Evolutionary conservation across 306 rosid species (phyloP).

Genomic region (Styphnolobium japonicum): DNA sequence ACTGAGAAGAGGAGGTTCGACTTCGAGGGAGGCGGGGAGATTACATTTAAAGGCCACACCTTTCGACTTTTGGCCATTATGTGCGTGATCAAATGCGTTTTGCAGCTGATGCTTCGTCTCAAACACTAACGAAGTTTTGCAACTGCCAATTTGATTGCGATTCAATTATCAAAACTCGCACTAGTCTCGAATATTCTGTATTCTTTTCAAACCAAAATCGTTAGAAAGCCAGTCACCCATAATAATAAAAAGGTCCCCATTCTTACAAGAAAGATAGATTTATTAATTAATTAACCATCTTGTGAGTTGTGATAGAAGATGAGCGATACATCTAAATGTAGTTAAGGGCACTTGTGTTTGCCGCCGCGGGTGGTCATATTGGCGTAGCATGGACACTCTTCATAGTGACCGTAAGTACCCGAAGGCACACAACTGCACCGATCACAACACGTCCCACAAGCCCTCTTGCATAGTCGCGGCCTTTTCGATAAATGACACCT

Average conservation of each 20-base stretch:
- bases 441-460: constrained; percentile 51
- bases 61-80: background rate
- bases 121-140: background rate
- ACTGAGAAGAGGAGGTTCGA: no score
- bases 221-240: no score
- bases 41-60: no score
- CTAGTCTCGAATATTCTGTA: background rate
- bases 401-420: constrained; percentile 39
- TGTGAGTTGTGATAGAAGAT: background rate
- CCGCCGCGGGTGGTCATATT: constrained; percentile 46
- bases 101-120: background rate
- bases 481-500: constrained; percentile 44
- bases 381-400: constrained; percentile 53
- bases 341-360: constrained; percentile 49
- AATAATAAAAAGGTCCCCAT: no score
- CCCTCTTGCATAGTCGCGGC: constrained; percentile 41
- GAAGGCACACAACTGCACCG: constrained; percentile 60
- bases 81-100: background rate
- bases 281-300: background rate
- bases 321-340: background rate
- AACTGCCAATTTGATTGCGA: background rate
- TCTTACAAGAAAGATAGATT: no score
- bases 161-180: background rate
- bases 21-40: no score
- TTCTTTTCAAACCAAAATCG: background rate